Evolutionary conservation across 257 asterid genomes (phyloP).

Genomic region (Mitragyna speciosa): DNA sequence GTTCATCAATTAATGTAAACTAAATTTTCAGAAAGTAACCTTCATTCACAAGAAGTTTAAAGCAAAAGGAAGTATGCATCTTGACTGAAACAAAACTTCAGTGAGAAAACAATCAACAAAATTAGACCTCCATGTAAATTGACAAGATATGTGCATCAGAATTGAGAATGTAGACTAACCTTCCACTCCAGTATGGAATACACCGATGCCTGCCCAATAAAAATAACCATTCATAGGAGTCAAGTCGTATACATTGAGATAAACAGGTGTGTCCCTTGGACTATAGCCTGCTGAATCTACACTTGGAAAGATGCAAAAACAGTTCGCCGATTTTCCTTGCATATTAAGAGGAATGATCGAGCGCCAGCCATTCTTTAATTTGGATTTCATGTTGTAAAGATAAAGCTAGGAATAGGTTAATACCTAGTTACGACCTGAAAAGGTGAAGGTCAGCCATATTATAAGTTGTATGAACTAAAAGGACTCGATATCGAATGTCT

Average conservation of each 20-base stretch:
- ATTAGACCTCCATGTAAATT: not conserved
- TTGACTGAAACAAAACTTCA: not conserved
- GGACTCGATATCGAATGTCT: not conserved
- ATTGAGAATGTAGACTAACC: conserved; percentile 40
- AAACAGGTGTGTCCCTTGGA: conserved; percentile 57
- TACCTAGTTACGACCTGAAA: conserved; percentile 46
- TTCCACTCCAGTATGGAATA: conserved; percentile 90
- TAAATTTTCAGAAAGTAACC: not conserved
- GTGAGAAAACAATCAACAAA: not conserved
- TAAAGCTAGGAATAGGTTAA: conserved; percentile 36
- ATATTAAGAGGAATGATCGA: conserved; percentile 53
- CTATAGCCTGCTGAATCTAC: conserved; percentile 43
- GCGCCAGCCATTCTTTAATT: conserved; percentile 45
- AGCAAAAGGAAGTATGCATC: not conserved
- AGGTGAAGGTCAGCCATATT: conserved; percentile 10
- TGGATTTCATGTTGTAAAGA: conserved; percentile 47
- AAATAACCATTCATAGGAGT: conserved; percentile 66
- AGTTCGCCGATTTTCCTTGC: conserved; percentile 41
- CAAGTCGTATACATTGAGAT: conserved; percentile 81
- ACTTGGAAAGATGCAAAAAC: conserved; percentile 57
- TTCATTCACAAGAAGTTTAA: not conserved
- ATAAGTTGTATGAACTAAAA: not conserved
- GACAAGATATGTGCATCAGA: conserved; percentile 12
- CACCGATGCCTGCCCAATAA: conserved; percentile 90
- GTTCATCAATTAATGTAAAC: not conserved